Conservation (phyloP, 257 asterid genomes). For the Linaria vulgaris region DNA sequence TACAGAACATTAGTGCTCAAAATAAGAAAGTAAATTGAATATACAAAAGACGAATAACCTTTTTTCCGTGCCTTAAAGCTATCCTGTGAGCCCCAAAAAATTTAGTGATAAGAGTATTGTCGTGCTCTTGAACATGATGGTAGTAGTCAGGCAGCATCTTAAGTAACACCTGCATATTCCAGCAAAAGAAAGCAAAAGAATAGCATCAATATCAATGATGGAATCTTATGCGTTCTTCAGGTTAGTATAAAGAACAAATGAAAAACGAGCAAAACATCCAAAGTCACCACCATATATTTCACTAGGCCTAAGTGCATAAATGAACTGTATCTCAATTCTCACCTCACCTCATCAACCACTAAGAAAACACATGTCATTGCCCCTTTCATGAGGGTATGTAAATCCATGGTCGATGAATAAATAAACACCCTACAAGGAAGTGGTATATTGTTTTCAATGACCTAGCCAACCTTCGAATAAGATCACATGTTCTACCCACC, state of each 20-base stretch:
- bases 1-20: conserved; percentile 19
- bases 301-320: not conserved
- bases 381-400: not conserved
- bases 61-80: conserved; percentile 60
- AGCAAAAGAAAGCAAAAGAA: conserved; percentile 15
- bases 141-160: conserved; percentile 90
- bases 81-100: conserved; percentile 91
- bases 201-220: not conserved
- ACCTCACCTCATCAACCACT: not conserved
- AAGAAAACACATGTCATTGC: not conserved
- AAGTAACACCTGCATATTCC: conserved; percentile 56
- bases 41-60: conserved; percentile 47
- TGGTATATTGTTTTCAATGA: too few species aligned
- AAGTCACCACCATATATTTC: not conserved
- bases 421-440: too few species aligned
- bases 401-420: not conserved
- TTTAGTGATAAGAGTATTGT: conserved; percentile 92
- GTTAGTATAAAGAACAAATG: not conserved
- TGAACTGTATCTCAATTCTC: not conserved
- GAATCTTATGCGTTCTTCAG: not conserved
- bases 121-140: conserved; percentile 72
- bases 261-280: conserved; percentile 1
- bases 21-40: conserved; percentile 20
- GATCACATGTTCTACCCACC: conserved; percentile 8
- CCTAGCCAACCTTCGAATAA: not conserved